Base-by-base conservation (phyloP, 2,329 filamentous ascomycete genomes). In the Ophiostoma himal-ulmi region DNA sequence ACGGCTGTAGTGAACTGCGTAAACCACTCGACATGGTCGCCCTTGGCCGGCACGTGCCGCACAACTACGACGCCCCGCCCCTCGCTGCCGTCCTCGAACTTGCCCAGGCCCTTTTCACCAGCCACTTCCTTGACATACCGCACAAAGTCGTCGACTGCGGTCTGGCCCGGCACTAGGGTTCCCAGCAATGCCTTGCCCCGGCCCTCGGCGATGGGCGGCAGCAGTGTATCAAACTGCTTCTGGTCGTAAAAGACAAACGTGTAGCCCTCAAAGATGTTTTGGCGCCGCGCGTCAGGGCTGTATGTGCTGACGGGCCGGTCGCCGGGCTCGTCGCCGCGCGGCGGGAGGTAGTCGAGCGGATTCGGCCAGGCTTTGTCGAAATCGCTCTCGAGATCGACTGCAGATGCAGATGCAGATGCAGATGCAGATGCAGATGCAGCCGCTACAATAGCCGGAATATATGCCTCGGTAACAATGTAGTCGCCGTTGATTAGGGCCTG, bases 231-330 rank as follows among this genome's bases (percentile, higher is more conserved):
- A 77, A 89, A 93, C 78, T 98, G 94, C 2, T 82, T 82, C 69
- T 85, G 79, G 69, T 94, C 89, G 74, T 94, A 90, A 76, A 98
- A 97, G 3, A 99, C 83, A 76, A 98, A 97, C 0, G 90, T 94
- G 76, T 94, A 95, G 2, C 91, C 92, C 13, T 91, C 87, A 74
- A 99, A 98, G 0, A 99, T 83, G 37, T 89, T 87, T 8, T 82
- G 81, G 26, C 95, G 86, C 20, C 81, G 79, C 0, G 82, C 74
- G 73, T 94, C 87, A 0, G 95, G 94, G 8, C 84, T 83, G 77
- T 96, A 94, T 14, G 88, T 85, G n/a, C 87, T 85, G 11, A 86
- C 82, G 0, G 89, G 86, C 67, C 90, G 86, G 48, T 89, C 83
- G 2, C 89, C 86, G 0, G 91, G 91, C 77, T 98, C 94, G 68